Percentiles rank a stretch among this genome's conserved stretches.
Conservation (phyloP, 257 asterid genomes). For the Fraxinus anomala region DNA sequence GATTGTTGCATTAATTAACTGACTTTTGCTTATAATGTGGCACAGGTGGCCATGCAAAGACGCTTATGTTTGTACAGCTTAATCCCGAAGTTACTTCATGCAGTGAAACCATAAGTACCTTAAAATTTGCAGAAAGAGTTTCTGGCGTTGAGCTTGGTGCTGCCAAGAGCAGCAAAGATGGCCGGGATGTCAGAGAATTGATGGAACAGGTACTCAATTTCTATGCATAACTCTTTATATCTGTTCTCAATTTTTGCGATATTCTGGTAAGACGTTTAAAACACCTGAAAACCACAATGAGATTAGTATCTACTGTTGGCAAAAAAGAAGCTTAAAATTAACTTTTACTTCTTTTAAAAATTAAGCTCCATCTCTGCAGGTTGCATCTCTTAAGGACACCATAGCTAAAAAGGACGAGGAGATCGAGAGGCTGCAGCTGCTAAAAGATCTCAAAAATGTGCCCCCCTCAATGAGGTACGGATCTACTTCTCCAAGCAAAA, state of each 20-base stretch:
- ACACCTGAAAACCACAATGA: not conserved
- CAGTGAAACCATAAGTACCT: constrained; percentile 71
- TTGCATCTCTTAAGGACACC: constrained; percentile 78
- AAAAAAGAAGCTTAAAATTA: not conserved
- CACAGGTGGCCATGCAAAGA: constrained; percentile 92
- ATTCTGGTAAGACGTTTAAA: not conserved
- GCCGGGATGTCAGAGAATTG: constrained; percentile 75
- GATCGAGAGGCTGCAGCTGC: constrained; percentile 62
- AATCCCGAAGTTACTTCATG: constrained; percentile 75
- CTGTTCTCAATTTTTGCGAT: not conserved
- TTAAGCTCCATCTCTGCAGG: constrained; percentile 36
- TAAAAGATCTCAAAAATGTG: constrained; percentile 45
- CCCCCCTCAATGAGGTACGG: constrained; percentile 35
- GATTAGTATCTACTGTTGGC: not conserved
- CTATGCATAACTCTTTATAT: not conserved
- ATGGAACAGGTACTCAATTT: constrained; percentile 73
- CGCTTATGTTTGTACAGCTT: constrained; percentile 97
- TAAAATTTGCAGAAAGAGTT: constrained; percentile 94
- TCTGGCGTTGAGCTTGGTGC: constrained; percentile 99
- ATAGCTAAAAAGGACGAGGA: constrained; percentile 88
- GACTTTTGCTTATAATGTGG: constrained; percentile 14
- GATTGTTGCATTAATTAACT: not conserved
- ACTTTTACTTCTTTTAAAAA: not conserved
- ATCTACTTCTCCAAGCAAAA: constrained; percentile 28
- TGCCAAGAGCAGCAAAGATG: constrained; percentile 93